Evolutionary conservation across 2,329 filamentous ascomycete genomes (phyloP).

Genomic region (Claviceps digitariae): DNA sequence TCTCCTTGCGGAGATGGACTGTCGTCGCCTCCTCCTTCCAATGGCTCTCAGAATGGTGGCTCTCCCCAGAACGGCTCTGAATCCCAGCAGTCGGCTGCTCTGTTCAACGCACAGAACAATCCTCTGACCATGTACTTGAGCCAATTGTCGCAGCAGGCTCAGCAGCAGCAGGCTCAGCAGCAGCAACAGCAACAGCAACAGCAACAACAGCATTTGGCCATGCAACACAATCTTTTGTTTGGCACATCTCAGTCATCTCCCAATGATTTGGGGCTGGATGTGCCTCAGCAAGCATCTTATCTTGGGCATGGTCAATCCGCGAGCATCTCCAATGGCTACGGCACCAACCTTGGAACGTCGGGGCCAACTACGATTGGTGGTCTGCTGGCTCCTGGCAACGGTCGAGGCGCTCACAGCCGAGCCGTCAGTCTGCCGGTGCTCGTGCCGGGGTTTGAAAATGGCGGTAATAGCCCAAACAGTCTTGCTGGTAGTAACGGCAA

Average conservation of each 20-base stretch:
- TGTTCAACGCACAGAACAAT: constrained; percentile 75
- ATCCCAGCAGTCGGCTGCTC: constrained; percentile 53
- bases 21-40: constrained; percentile 41
- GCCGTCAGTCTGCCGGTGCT: constrained; percentile 77
- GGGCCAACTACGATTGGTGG: constrained; percentile 61
- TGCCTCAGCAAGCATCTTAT: constrained; percentile 47
- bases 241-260: constrained; percentile 52
- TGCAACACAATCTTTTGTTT: constrained; percentile 71
- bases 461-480: constrained; percentile 37
- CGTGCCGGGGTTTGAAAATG: constrained; percentile 49
- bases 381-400: constrained; percentile 57
- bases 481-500: constrained; percentile 29
- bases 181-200: constrained; percentile 40
- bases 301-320: constrained; percentile 52
- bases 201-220: constrained; percentile 56
- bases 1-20: constrained; percentile 52
- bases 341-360: constrained; percentile 35
- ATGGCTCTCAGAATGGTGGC: constrained; percentile 45
- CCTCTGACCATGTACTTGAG: constrained; percentile 88
- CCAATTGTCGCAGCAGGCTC: constrained; percentile 61
- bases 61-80: constrained; percentile 40
- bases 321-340: constrained; percentile 51
- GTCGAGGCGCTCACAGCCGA: constrained; percentile 53
- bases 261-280: constrained; percentile 42
- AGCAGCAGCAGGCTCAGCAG: constrained; percentile 49